Conservation (phyloP, 148 eudicot genomes). For the Nepenthes gracilis region DNA sequence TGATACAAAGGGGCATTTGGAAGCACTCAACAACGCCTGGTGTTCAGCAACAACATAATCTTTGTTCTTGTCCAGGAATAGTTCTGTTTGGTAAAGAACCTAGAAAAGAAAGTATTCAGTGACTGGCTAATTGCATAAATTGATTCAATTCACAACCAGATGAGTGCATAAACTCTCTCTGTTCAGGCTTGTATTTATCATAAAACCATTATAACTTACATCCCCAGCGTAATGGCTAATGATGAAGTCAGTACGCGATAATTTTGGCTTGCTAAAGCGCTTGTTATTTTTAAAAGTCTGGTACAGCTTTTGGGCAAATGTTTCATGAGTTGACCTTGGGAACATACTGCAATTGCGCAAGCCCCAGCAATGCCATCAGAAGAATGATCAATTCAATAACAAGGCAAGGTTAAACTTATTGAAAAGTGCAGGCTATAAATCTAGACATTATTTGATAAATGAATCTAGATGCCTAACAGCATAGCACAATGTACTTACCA, state of each 20-base stretch:
- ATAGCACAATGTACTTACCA: slow-evolving; percentile 45
- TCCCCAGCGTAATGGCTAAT: slow-evolving; percentile 97
- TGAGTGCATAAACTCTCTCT: not conserved
- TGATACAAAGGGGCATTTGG: slow-evolving; percentile 70
- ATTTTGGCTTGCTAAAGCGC: slow-evolving; percentile 88
- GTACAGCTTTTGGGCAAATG: slow-evolving; percentile 91
- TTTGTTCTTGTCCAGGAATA: slow-evolving; percentile 90
- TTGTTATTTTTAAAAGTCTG: slow-evolving; percentile 80
- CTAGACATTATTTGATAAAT: too few species aligned
- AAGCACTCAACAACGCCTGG: slow-evolving; percentile 73
- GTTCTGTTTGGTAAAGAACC: slow-evolving; percentile 95
- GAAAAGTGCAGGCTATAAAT: too few species aligned
- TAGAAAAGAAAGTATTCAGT: slow-evolving; percentile 9
- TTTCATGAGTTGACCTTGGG: slow-evolving; percentile 96
- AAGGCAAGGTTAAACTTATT: not conserved
- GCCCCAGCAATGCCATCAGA: not conserved
- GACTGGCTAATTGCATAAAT: not conserved
- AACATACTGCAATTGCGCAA: slow-evolving; percentile 58
- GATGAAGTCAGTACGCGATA: slow-evolving; percentile 91
- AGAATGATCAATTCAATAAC: slow-evolving; percentile 8
- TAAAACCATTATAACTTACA: slow-evolving; percentile 37
- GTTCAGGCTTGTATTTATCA: slow-evolving; percentile 1
- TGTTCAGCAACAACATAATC: slow-evolving; percentile 97
- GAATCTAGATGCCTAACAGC: not conserved
- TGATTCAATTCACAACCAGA: too few species aligned